These are phyloP conservation scores for Pulveroboletus sp. DNA, from an alignment of 768 basidiomycete species.

Conservation along the genomic window DNA sequence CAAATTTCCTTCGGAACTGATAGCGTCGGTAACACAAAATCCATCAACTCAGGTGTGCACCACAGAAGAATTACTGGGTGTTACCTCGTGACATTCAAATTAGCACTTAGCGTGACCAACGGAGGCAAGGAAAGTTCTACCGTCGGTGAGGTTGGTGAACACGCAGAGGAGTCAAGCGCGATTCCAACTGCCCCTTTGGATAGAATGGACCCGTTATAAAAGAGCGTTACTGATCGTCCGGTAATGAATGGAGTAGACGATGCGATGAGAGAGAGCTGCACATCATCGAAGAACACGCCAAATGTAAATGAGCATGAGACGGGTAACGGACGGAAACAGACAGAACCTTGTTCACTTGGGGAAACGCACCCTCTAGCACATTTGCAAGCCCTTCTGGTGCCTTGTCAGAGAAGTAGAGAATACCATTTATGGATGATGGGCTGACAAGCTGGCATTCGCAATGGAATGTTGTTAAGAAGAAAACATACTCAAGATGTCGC, in stretches of 20 bases:
- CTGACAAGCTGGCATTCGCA: conserved; percentile 9
- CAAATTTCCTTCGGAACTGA: conserved; percentile 67
- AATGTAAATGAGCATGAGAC: not conserved
- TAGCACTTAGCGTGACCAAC: conserved; percentile 39
- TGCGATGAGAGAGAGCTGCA: conserved; percentile 62
- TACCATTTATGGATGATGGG: conserved; percentile 13
- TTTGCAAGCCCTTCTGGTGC: conserved; percentile 54
- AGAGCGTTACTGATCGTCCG: conserved; percentile 67
- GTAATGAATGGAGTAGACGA: conserved; percentile 79
- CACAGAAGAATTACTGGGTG: conserved; percentile 1
- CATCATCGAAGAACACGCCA: not conserved
- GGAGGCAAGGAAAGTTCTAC: conserved; percentile 35
- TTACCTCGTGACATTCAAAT: conserved; percentile 54
- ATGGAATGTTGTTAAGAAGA: not conserved
- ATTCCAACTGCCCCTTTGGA: conserved; percentile 71
- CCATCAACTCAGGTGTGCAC: not conserved
- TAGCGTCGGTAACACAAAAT: not conserved
- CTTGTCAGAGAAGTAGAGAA: conserved; percentile 57
- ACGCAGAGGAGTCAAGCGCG: conserved; percentile 34
- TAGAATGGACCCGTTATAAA: conserved; percentile 50
- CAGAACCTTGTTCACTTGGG: conserved; percentile 48
- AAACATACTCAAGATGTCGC: conserved; percentile 26
- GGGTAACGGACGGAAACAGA: conserved; percentile 10
- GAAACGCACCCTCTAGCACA: conserved; percentile 39
- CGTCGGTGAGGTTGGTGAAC: conserved; percentile 8